These are phyloP conservation scores for Talaromyces ruber DNA, from an alignment of 495 filamentous ascomycete species.

Conservation along the genomic window DNA sequence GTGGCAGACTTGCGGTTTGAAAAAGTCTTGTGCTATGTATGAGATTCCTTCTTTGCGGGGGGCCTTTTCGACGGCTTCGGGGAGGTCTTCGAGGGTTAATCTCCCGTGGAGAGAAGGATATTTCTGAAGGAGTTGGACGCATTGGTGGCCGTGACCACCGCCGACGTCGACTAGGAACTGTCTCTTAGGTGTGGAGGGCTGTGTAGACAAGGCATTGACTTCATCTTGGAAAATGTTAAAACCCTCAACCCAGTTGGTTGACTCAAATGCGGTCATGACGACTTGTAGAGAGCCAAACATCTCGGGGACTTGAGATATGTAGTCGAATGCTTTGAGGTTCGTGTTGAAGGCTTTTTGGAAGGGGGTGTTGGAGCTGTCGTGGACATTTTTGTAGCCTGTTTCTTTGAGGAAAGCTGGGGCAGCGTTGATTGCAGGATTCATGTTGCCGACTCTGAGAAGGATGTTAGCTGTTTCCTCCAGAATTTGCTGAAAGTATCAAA, in stretches of 20 bases:
- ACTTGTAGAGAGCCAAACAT: conserved; percentile 24
- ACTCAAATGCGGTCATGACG: conserved; percentile 24
- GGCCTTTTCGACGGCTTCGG: conserved; percentile 27
- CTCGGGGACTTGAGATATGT: conserved; percentile 28
- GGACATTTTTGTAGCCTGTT: conserved; percentile 30
- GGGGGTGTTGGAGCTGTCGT: conserved; percentile 20
- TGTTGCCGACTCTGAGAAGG: conserved; percentile 10
- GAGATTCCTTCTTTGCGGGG: neutral
- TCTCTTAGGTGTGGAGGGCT: neutral
- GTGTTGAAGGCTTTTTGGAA: conserved; percentile 37
- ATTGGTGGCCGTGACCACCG: conserved; percentile 46
- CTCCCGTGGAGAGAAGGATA: conserved; percentile 30
- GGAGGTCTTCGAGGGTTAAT: conserved; percentile 47
- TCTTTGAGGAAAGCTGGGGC: conserved; percentile 31
- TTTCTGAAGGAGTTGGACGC: conserved; percentile 28
- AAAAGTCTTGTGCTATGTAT: conserved; percentile 37
- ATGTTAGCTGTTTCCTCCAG: neutral
- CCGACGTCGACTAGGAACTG: conserved; percentile 41
- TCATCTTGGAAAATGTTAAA: conserved; percentile 6
- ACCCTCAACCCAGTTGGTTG: conserved; percentile 18
- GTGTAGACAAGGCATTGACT: neutral
- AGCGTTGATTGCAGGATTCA: conserved; percentile 17
- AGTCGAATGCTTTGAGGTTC: conserved; percentile 27
- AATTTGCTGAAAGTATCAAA: neutral
- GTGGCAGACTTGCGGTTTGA: conserved; percentile 39